Evolutionary conservation across 495 filamentous ascomycete genomes (phyloP).

Genomic region (Hypoxylon fragiforme): DNA sequence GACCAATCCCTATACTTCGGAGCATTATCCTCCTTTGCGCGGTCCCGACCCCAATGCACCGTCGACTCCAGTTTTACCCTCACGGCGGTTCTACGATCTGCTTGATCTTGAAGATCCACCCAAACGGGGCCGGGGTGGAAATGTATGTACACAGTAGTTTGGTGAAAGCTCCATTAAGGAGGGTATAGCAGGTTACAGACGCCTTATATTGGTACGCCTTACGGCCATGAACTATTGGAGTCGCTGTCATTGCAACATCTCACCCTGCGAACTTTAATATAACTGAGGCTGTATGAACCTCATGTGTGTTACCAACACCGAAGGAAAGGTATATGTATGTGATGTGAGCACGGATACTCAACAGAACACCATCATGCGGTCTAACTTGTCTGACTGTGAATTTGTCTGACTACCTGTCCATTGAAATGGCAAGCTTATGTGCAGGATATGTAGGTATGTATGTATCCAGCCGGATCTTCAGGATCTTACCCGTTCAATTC

Average conservation of each 20-base stretch:
- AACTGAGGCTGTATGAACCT: constrained; percentile 18
- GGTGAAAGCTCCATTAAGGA: no score
- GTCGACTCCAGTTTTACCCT: constrained; percentile 28
- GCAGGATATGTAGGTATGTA: no score
- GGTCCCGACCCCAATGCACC: constrained; percentile 25
- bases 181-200: no score
- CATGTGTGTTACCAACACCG: constrained; percentile 11
- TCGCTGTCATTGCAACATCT: constrained; percentile 11
- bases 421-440: constrained; percentile 10
- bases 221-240: constrained; percentile 3
- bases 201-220: no score
- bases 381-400: no score
- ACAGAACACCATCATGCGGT: constrained; percentile 24
- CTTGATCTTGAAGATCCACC: constrained; percentile 23
- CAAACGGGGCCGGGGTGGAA: constrained; percentile 11
- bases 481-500: constrained; percentile 2
- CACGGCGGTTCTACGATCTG: constrained; percentile 13
- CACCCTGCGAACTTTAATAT: constrained; percentile 16
- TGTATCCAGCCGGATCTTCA: constrained; percentile 15
- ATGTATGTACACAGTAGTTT: constrained; percentile 2
- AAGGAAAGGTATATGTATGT: neutral
- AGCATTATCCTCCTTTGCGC: constrained; percentile 5
- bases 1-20: neutral
- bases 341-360: neutral
- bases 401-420: constrained; percentile 2